These are phyloP conservation scores for Tympanopsis confertula DNA, from an alignment of 2,329 filamentous ascomycete species.

Conservation along the genomic window DNA sequence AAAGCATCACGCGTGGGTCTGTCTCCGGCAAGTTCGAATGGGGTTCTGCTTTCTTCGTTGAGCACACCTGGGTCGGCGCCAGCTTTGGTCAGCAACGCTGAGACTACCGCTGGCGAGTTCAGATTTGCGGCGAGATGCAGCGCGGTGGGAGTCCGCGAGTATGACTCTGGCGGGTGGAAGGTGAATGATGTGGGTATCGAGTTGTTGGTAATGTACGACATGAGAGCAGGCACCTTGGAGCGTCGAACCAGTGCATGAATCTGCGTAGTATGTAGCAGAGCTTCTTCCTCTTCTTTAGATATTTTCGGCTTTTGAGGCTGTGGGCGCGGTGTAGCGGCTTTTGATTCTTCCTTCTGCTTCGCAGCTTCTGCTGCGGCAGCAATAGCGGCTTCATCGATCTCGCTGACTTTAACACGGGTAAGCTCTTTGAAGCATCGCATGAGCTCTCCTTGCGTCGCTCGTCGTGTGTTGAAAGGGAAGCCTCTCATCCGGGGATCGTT, in stretches of 20 bases:
- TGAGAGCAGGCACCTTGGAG: constrained; percentile 75
- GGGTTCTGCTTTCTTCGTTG: constrained; percentile 68
- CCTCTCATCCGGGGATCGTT: constrained; percentile 73
- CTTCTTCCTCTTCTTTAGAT: constrained; percentile 74
- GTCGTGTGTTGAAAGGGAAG: constrained; percentile 84
- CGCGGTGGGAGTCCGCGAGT: constrained; percentile 71
- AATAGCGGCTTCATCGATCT: constrained; percentile 58
- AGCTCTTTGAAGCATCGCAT: constrained; percentile 92
- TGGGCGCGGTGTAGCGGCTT: constrained; percentile 29
- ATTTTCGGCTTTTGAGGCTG: constrained; percentile 45
- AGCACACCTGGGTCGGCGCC: constrained; percentile 60
- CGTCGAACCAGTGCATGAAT: constrained; percentile 78
- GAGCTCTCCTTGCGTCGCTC: constrained; percentile 86
- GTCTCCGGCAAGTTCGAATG: constrained; percentile 82
- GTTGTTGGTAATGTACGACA: constrained; percentile 76
- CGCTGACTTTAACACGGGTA: constrained; percentile 75
- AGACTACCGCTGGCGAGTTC: constrained; percentile 67
- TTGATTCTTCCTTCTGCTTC: constrained; percentile 26
- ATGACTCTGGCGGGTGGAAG: constrained; percentile 59
- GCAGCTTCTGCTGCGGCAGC: constrained; percentile 32
- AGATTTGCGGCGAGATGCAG: constrained; percentile 78
- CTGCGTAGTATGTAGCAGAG: constrained; percentile 75
- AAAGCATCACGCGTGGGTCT: constrained; percentile 81
- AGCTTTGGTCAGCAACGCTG: constrained; percentile 64
- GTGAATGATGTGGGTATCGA: constrained; percentile 57